A percentile compares a stretch with the other conserved stretches of the same genome.
Conservation (phyloP, 2,329 filamentous ascomycete species). For the Tolypocladium guangdongense region DNA sequence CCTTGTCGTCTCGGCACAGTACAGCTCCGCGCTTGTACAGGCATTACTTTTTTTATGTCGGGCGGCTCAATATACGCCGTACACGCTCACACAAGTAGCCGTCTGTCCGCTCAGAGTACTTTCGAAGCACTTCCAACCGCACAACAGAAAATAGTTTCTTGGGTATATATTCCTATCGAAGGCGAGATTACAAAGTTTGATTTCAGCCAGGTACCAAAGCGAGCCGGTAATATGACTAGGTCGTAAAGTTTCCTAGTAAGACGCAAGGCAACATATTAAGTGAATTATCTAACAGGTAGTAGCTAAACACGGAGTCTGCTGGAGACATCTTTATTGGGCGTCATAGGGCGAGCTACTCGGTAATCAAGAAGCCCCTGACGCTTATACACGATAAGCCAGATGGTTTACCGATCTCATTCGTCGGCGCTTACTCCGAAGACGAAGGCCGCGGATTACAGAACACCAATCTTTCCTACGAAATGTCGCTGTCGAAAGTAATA, state of each 20-base stretch:
- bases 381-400: conserved; percentile 1
- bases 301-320: neutral
- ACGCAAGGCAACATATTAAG: neutral
- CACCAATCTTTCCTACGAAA: neutral
- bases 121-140: neutral
- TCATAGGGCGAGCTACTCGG: neutral
- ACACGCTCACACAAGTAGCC: conserved; percentile 1
- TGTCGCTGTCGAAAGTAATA: neutral
- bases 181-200: neutral
- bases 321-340: neutral
- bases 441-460: neutral
- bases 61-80: neutral
- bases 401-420: neutral
- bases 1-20: conserved; percentile 1
- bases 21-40: neutral
- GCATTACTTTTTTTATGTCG: conserved; percentile 1
- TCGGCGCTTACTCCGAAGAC: neutral
- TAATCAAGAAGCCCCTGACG: neutral
- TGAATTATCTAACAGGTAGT: neutral
- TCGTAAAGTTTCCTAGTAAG: conserved; percentile 1
- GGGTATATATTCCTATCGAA: conserved; percentile 1
- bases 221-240: neutral
- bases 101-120: neutral
- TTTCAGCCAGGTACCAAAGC: neutral
- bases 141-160: neutral